Evolutionary conservation across 2,329 filamentous ascomycete genomes (phyloP).

Genomic region (Macroventuria anomochaeta): DNA sequence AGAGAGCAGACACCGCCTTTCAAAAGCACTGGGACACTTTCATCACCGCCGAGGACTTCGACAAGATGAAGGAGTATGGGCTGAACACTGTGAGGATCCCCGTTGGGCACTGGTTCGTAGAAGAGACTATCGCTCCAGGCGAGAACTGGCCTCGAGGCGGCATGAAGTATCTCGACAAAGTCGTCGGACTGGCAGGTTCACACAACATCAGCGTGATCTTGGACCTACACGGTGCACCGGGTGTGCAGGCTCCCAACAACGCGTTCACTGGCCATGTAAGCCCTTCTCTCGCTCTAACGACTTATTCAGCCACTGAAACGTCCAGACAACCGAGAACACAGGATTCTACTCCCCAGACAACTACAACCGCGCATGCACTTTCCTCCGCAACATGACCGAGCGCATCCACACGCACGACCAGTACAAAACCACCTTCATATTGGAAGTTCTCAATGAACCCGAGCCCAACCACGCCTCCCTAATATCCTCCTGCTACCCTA

Average conservation of each 20-base stretch:
- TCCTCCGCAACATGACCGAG: slow-evolving; percentile 63
- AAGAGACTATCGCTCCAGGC: slow-evolving; percentile 56
- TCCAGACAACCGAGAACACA: slow-evolving; percentile 37
- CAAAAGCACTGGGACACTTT: slow-evolving; percentile 59
- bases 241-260: slow-evolving; percentile 56
- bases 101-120: slow-evolving; percentile 63
- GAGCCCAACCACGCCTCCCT: slow-evolving; percentile 37
- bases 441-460: slow-evolving; percentile 64
- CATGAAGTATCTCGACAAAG: slow-evolving; percentile 55
- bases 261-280: slow-evolving; percentile 56
- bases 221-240: slow-evolving; percentile 60
- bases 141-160: slow-evolving; percentile 61
- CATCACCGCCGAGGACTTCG: slow-evolving; percentile 58
- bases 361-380: slow-evolving; percentile 62
- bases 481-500: slow-evolving; percentile 54
- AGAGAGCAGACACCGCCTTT: slow-evolving; percentile 56
- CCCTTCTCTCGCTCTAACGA: not conserved
- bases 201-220: slow-evolving; percentile 62
- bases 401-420: slow-evolving; percentile 57
- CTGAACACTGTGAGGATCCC: slow-evolving; percentile 64
- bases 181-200: slow-evolving; percentile 58
- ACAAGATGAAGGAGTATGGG: slow-evolving; percentile 56
- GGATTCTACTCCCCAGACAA: slow-evolving; percentile 65
- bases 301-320: not conserved
- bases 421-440: slow-evolving; percentile 64